Conservation (phyloP, 2,329 filamentous ascomycete genomes). For the Pseudocercospora eumusae region DNA sequence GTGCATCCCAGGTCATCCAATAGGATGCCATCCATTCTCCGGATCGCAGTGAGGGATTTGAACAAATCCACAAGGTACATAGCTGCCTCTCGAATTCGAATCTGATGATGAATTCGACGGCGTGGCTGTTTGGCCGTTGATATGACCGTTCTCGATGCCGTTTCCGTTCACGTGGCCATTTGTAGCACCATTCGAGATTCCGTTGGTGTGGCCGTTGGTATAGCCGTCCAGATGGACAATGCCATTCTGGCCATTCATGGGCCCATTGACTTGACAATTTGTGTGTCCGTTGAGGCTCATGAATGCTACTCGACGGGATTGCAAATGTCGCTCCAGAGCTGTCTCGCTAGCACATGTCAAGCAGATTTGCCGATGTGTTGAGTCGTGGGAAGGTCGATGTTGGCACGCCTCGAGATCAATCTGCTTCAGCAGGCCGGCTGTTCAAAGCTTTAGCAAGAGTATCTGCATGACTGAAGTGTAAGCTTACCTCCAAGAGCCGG, state of each 20-base stretch:
- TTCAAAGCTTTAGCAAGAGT: not conserved
- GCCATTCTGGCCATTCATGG: constrained; percentile 3
- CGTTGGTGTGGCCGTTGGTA: not conserved
- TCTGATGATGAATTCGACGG: constrained; percentile 1
- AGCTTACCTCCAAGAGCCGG: constrained; percentile 5
- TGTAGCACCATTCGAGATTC: not conserved
- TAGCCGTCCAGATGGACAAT: not conserved
- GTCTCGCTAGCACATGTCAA: constrained; percentile 8
- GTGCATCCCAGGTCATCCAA: not conserved
- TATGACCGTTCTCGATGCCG: not conserved
- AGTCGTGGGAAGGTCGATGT: constrained; percentile 8
- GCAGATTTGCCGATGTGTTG: constrained; percentile 8
- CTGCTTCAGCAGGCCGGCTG: not conserved
- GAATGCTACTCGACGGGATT: constrained; percentile 1
- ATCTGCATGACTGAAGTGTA: not conserved
- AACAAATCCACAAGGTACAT: not conserved
- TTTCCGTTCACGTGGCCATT: not conserved
- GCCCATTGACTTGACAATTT: constrained; percentile 1
- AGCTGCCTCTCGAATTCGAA: constrained; percentile 3
- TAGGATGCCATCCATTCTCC: constrained; percentile 7
- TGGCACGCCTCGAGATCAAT: constrained; percentile 9
- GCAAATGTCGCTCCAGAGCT: constrained; percentile 4
- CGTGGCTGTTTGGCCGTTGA: not conserved
- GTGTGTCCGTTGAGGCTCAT: not conserved
- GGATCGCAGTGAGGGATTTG: constrained; percentile 8